Conservation (phyloP, 768 basidiomycete species). For the Dictyophora rubrovolvata region DNA sequence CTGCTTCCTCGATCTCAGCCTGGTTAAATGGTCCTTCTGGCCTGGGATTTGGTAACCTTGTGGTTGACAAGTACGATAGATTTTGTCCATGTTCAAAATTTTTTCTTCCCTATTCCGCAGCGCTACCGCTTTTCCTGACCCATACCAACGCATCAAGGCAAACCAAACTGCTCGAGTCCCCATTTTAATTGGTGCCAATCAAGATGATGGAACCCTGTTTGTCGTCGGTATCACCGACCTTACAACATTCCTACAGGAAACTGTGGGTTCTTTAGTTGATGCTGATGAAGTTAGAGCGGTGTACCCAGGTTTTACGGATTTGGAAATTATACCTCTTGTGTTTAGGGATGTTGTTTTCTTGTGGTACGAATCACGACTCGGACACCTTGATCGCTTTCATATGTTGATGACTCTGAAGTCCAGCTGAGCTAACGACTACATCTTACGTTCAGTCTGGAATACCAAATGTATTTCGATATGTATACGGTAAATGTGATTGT, state of each 20-base stretch:
- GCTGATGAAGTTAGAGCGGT: slow-evolving; percentile 10
- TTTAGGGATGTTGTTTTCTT: slow-evolving; percentile 12
- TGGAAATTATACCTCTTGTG: slow-evolving; percentile 11
- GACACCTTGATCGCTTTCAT: neutral
- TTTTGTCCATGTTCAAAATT: neutral
- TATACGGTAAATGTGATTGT: slow-evolving; percentile 12
- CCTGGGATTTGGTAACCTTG: neutral
- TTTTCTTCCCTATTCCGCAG: neutral
- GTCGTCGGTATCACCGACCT: slow-evolving; percentile 12
- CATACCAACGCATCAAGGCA: slow-evolving; percentile 12
- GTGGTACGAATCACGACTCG: slow-evolving; percentile 6
- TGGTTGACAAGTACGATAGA: slow-evolving; percentile 4
- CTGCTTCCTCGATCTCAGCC: slow-evolving; percentile 13
- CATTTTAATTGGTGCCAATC: slow-evolving; percentile 14
- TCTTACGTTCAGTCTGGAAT: slow-evolving; percentile 13
- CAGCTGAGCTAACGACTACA: slow-evolving; percentile 11
- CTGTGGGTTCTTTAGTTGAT: slow-evolving; percentile 7
- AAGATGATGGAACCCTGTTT: slow-evolving; percentile 16
- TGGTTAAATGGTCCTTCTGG: slow-evolving; percentile 13
- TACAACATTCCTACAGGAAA: slow-evolving; percentile 7
- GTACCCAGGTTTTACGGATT: slow-evolving; percentile 16
- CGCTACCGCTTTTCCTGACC: slow-evolving; percentile 9
- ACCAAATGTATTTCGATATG: slow-evolving; percentile 14
- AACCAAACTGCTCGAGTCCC: slow-evolving; percentile 14
- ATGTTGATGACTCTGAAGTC: neutral